Base-by-base conservation (phyloP, 176 grass and related monocot genomes). In the Alopecurus myosuroides region DNA sequence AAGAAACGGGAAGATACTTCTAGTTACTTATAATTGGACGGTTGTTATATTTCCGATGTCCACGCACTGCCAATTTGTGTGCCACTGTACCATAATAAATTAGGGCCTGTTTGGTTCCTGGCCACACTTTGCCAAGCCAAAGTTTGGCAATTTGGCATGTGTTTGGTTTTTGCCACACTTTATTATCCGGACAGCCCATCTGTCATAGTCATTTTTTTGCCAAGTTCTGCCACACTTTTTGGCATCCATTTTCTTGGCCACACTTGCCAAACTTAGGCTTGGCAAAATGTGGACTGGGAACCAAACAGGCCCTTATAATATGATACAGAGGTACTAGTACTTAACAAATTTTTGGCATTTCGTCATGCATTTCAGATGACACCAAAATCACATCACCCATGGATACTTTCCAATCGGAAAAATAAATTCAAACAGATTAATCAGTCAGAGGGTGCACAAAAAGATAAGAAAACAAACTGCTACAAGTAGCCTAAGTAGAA, bases 381-480 rank as follows among this genome's bases (percentile, higher is more conserved):
- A 63, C 26, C 60, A 63, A 63, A 61, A 63, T 31, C 60, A 63
- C 28, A 15, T 63, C 60, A 63, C 26, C 60, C 60, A 63, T 73
- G 66, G 36, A 40, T 67, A 37, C 23, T 37, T 46, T 46, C 69
- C 14, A 84, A 36, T 62, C 12, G 25, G 74, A 7, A 61, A 23
- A 26, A 84, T 12, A 49, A 11, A 36, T 36, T 48, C 7, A 19
- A 46, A 14, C 3, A 50, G 67, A 35, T 34, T 67, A 71, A 51
- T 62, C 14, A 67, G 11, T 46, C 48, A 29, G 70, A 57, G 10
- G 22, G 60, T 37, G 46, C 51, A 18, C 20, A 76, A 8, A 20
- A 76, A 68, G 28, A 69, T 31, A 77, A 34, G 58, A 87, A 81
- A 75, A 56, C 25, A 49, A 51, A 40, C 49, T 46, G 9, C 45